phyloP scores from a whole-genome alignment of 2,329 filamentous ascomycete species.

The Monascus ruber region DNA sequence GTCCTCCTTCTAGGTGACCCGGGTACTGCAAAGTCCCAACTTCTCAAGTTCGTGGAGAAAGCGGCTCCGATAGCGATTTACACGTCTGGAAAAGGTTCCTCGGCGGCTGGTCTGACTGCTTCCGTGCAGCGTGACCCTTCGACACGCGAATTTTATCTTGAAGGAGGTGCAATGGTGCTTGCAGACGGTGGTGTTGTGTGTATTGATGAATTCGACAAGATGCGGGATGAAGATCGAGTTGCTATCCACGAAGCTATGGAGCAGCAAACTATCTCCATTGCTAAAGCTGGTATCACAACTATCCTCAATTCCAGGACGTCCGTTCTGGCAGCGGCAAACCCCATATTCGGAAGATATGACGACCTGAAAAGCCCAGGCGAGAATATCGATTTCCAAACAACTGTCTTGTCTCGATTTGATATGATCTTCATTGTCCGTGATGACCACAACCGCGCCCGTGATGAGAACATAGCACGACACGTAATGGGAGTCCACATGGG shows the following conservation, averaged over 20 bases:
- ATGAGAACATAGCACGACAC: slow-evolving; percentile 89
- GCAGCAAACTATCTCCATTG: slow-evolving; percentile 97
- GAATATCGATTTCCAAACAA: slow-evolving; percentile 99
- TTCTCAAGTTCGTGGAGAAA: slow-evolving; percentile 95
- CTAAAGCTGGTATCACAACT: slow-evolving; percentile 95
- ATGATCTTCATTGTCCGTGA: slow-evolving; percentile 99
- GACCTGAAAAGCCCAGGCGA: slow-evolving; percentile 96
- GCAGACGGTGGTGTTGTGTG: slow-evolving; percentile 95
- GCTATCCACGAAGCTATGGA: slow-evolving; percentile 99
- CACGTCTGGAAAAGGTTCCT: slow-evolving; percentile 96
- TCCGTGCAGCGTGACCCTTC: slow-evolving; percentile 89
- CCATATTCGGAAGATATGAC: slow-evolving; percentile 94
- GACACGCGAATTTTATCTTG: slow-evolving; percentile 92
- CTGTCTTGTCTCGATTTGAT: slow-evolving; percentile 94
- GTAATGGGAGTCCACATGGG: slow-evolving; percentile 98
- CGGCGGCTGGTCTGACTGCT: slow-evolving; percentile 90
- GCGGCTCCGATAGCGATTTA: slow-evolving; percentile 95
- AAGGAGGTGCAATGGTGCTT: slow-evolving; percentile 96
- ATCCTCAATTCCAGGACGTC: slow-evolving; percentile 94
- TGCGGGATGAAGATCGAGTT: slow-evolving; percentile 94
- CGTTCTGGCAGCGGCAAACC: slow-evolving; percentile 89
- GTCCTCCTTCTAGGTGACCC: slow-evolving; percentile 93
- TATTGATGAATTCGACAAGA: slow-evolving; percentile 99
- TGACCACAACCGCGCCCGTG: slow-evolving; percentile 78
- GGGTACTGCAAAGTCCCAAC: slow-evolving; percentile 93